Percentiles rank a stretch among this genome's conserved stretches.
phyloP scores from a whole-genome alignment of 257 asterid species.

The Capsicum pubescens region DNA sequence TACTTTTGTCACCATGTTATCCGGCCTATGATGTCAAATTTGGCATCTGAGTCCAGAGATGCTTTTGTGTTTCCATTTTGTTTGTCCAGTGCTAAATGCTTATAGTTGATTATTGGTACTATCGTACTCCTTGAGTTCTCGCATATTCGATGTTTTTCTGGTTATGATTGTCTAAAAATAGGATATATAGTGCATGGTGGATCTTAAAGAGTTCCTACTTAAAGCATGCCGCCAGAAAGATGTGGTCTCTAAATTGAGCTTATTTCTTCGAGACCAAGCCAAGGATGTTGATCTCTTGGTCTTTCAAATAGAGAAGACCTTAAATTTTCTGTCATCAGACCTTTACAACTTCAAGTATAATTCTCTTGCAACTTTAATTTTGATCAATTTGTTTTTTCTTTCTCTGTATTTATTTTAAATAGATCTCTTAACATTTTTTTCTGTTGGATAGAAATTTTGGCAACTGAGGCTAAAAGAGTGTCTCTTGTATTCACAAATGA shows the following conservation, averaged over 20 bases:
- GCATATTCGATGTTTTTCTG: constrained; percentile 27
- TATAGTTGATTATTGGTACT: neutral
- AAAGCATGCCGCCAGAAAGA: constrained; percentile 57
- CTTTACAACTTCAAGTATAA: no score
- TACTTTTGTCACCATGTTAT: neutral
- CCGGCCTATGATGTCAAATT: neutral
- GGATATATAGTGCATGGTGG: constrained; percentile 57
- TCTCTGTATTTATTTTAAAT: no score
- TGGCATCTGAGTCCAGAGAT: neutral
- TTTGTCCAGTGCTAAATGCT: constrained; percentile 1
- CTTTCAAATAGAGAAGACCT: no score
- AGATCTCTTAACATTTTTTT: no score
- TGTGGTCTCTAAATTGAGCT: constrained; percentile 47
- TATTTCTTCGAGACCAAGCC: constrained; percentile 53
- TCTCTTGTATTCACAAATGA: no score
- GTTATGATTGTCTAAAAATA: constrained; percentile 32
- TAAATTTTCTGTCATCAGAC: no score
- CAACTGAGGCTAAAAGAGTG: no score
- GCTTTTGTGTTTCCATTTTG: neutral
- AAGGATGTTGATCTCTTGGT: constrained; percentile 53
- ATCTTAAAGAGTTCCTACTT: constrained; percentile 67
- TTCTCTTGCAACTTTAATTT: no score
- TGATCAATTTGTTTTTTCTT: no score
- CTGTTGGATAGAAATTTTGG: no score
- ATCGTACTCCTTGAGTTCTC: neutral